Base-by-base conservation (phyloP, 2,329 filamentous ascomycete genomes). In the Pyricularia pennisetigena region DNA sequence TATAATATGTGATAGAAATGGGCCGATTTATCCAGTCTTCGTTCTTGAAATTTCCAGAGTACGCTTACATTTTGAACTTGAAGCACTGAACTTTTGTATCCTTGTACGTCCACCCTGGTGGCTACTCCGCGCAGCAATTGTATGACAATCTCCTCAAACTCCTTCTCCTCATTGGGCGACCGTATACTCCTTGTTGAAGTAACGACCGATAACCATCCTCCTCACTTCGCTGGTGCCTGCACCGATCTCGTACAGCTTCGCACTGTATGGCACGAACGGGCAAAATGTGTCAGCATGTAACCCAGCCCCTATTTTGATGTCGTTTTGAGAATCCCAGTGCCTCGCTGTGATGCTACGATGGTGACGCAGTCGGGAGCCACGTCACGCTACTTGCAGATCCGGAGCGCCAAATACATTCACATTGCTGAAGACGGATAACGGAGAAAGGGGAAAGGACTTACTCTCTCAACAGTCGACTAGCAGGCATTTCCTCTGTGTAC, bases 221-320 rank as follows among this genome's bases (percentile, higher is more conserved):
- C 95, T 85, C 66, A 99, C 90, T 81, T 99, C 95, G 70, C 93
- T 97, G 3, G 95, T 98, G 6, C 95, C 95, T 5, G 95, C 95
- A 1, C 95, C 95, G 76, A 99, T 98, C 80, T 98, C 95, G 78
- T 99, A 99, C 70, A 99, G 78, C 77, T 90, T 89, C 49, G 87
- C 86, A 78, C 85, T 88, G 70, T 35, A 61, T n/a, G 29, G 28
- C 41, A 30, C 26, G 26, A 30, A 59, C 23, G 29, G 29, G 29
- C 10, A 66, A 69, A 9, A 68, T 69, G 16, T 68, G 74, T 81
- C 76, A 79, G 77, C 67, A 49, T 23, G 23, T 61, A 28, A 28
- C 57, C 57, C 57, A 61, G 3, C 23, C 24, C 57, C 6, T 24
- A 61, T 61, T 28, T 57, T 14, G 23, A 24, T 28, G 12, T 14